These are phyloP conservation scores for Astragalus glycyphyllos DNA, from an alignment of 306 rosid species.

Conservation along the genomic window DNA sequence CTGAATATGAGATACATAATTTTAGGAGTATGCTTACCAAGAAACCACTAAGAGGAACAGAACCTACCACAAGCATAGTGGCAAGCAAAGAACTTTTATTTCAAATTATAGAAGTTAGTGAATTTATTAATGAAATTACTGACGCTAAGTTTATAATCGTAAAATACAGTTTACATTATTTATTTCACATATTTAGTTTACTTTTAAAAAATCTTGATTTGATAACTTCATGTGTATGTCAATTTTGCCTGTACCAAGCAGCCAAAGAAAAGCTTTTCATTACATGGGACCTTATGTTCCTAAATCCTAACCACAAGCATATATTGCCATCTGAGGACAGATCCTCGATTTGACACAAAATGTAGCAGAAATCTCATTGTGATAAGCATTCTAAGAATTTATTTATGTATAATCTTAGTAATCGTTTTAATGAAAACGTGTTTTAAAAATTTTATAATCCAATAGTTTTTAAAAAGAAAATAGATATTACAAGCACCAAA, in stretches of 20 bases:
- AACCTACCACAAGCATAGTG: slow-evolving; percentile 14
- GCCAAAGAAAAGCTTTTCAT: neutral
- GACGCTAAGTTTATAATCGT: neutral
- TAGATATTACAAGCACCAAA: neutral
- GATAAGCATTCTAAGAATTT: neutral
- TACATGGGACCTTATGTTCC: neutral
- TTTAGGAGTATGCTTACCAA: neutral
- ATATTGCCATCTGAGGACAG: slow-evolving; percentile 5
- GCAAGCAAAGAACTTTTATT: neutral
- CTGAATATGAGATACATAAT: slow-evolving; percentile 15
- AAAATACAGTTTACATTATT: neutral
- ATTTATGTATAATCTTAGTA: neutral
- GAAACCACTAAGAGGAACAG: slow-evolving; percentile 1
- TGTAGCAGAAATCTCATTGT: neutral
- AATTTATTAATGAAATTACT: slow-evolving; percentile 11
- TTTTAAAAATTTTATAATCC: neutral
- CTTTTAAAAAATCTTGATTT: neutral
- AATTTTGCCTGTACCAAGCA: slow-evolving; percentile 12
- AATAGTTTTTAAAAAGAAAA: slow-evolving; percentile 4
- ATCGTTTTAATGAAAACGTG: neutral
- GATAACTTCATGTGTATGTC: neutral
- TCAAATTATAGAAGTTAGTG: slow-evolving; percentile 6
- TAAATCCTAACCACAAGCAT: neutral
- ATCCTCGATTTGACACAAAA: slow-evolving; percentile 11
- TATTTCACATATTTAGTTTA: neutral